Conservation (phyloP, 495 filamentous ascomycete species). For the Talaromyces ruber region DNA sequence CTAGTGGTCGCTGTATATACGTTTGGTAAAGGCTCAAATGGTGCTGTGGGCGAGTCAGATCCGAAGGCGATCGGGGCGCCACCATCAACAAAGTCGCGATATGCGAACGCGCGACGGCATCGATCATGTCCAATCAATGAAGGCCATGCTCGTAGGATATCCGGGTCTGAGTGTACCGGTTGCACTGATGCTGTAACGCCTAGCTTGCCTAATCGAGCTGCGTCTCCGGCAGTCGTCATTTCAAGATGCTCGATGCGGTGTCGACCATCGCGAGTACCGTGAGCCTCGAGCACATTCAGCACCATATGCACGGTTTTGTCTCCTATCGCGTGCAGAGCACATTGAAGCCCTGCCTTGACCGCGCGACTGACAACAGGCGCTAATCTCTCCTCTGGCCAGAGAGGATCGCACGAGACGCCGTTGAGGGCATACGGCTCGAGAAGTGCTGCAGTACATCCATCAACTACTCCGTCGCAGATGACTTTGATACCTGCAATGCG, state of each 20-base stretch:
- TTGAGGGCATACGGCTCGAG: constrained; percentile 48
- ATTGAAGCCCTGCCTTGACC: constrained; percentile 46
- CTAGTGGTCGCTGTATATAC: constrained; percentile 54
- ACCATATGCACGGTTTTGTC: constrained; percentile 47
- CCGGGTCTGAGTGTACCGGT: constrained; percentile 55
- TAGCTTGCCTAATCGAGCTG: constrained; percentile 38
- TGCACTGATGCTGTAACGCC: constrained; percentile 58
- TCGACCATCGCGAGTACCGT: constrained; percentile 18
- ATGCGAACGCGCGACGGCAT: constrained; percentile 49
- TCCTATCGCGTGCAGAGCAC: constrained; percentile 60
- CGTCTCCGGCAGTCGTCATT: constrained; percentile 44
- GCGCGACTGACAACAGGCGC: constrained; percentile 46
- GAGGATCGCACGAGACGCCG: constrained; percentile 32
- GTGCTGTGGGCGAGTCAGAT: constrained; percentile 53
- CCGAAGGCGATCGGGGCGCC: constrained; percentile 49
- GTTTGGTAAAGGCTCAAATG: constrained; percentile 46
- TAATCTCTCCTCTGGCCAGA: constrained; percentile 48
- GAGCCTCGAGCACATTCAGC: constrained; percentile 37
- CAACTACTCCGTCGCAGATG: constrained; percentile 60
- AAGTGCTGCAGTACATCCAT: constrained; percentile 57
- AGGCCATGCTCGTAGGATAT: constrained; percentile 53
- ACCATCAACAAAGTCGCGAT: constrained; percentile 47
- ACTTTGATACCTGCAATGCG: constrained; percentile 58
- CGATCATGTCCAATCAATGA: constrained; percentile 42
- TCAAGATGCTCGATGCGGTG: constrained; percentile 59